A percentile compares a stretch with the other conserved stretches of the same genome.
These are phyloP conservation scores for Magnolia sinica DNA, from an alignment of 164 flowering plant genomes.

Conservation along the genomic window DNA sequence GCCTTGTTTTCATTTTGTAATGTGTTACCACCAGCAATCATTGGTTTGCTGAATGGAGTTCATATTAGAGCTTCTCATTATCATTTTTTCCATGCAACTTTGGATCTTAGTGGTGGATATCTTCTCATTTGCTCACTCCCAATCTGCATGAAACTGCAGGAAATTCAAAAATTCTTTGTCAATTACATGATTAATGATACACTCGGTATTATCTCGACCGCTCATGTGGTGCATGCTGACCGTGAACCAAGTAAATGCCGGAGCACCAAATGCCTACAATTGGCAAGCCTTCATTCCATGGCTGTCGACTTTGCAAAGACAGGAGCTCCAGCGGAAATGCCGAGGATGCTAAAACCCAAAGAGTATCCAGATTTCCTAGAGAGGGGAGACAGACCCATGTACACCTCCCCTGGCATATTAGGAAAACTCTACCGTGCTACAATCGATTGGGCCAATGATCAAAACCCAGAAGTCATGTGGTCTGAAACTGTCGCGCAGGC, in stretches of 20 bases:
- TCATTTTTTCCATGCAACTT: too few species aligned
- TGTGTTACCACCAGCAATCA: too few species aligned
- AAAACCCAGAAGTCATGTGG: slow-evolving; percentile 22
- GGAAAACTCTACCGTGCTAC: slow-evolving; percentile 87
- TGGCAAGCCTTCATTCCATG: slow-evolving; percentile 88
- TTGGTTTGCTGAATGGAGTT: too few species aligned
- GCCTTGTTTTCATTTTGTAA: too few species aligned
- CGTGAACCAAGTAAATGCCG: slow-evolving; percentile 71
- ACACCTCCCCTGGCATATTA: slow-evolving; percentile 53
- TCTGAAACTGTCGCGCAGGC: slow-evolving; percentile 30
- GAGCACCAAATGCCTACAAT: slow-evolving; percentile 65
- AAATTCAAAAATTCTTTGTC: slow-evolving; percentile 81
- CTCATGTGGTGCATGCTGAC: slow-evolving; percentile 82
- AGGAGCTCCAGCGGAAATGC: slow-evolving; percentile 96
- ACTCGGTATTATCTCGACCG: slow-evolving; percentile 72
- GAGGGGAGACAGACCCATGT: slow-evolving; percentile 57
- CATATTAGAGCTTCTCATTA: too few species aligned
- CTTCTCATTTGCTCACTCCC: too few species aligned
- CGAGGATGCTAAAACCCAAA: slow-evolving; percentile 56
- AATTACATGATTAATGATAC: slow-evolving; percentile 90
- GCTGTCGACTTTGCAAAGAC: slow-evolving; percentile 99
- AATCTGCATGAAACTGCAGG: slow-evolving; percentile 39
- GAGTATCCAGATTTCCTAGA: slow-evolving; percentile 93
- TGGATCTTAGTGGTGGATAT: too few species aligned
- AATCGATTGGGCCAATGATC: slow-evolving; percentile 14